Evolutionary conservation across 2,329 filamentous ascomycete species (phyloP), one percentile per base, ranked within the genome.

Genomic region (Epichloe coenophiala): DNA sequence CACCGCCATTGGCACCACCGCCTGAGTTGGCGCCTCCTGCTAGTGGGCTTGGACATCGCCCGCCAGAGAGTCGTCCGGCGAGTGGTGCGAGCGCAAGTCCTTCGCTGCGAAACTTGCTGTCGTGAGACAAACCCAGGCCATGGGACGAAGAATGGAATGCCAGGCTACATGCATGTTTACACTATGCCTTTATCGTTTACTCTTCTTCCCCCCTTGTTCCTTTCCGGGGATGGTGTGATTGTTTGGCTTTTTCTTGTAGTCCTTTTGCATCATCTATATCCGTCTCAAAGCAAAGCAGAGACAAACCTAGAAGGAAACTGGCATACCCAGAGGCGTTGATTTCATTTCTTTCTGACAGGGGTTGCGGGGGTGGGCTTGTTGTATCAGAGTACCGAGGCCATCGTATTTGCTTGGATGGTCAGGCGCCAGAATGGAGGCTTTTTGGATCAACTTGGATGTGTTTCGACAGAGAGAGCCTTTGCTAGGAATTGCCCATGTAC

Each of bases 31-130:
- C 55, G 56, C 65, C 44, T 33, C 49, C 56, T 8, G 50, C 53
- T 17, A 49, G 50, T 7, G 45, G 56, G 59, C 68, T 55, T 21
- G 57, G 52, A 21, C 59, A 58, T 41, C 62, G 65, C 31, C 58
- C 62, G 35, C 56, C 68, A 50, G 73, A 77, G 46, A 63, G 54
- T 19, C 69, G 75, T 45, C 70, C 74, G 35, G 68, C 74, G 33
- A 77, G 76, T 47, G 84, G 84, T n/a, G 85, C 85, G 3, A 89
- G 86, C 59, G 84, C 85, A 15, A 89, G 82, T 60, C 84, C 86
- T 11, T 88, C 85, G 9, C 65, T 90, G 54, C 79, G 82, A 58
- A 89, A 90, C 59, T 66, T 90, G 46, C 73, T 90, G 49, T 84
- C 80, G 45, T 88, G 66, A 36, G 40, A 19, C 19, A 2, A 15